Percentiles rank a stretch among this genome's conserved stretches.
Conservation (phyloP, 352 stramenopile species). For the Pythium monospermum region DNA sequence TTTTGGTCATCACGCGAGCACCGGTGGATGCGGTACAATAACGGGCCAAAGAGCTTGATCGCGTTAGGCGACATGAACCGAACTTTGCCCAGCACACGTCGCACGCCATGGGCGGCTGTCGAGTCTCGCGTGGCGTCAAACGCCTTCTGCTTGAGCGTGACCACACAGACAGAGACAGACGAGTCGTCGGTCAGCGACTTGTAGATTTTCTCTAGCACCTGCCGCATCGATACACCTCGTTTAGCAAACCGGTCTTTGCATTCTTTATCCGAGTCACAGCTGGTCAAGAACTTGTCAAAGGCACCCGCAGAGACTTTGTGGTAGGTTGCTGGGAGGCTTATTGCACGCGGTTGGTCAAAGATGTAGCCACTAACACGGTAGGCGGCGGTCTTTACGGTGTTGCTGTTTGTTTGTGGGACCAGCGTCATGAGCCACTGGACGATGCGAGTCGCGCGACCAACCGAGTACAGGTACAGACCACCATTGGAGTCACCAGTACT, state of each 20-base stretch:
- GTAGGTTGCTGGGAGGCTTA: not conserved
- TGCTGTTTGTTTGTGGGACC: not conserved
- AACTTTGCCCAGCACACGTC: not conserved
- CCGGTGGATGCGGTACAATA: conserved; percentile 11
- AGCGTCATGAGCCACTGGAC: conserved; percentile 4
- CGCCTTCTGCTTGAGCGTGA: not conserved
- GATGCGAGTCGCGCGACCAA: conserved; percentile 1
- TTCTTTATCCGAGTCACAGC: not conserved
- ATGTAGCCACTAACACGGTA: not conserved
- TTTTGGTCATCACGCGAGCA: conserved; percentile 1
- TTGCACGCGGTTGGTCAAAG: conserved; percentile 1
- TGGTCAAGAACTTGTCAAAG: not conserved
- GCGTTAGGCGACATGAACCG: not conserved
- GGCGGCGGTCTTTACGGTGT: not conserved
- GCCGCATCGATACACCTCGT: conserved; percentile 2
- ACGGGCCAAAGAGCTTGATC: conserved; percentile 3
- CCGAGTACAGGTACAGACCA: not conserved
- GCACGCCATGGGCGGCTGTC: conserved; percentile 4
- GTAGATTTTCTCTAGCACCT: conserved; percentile 2
- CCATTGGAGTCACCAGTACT: not conserved
- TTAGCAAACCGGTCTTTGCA: conserved; percentile 8
- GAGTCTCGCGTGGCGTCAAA: conserved; percentile 3
- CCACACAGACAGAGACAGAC: not conserved
- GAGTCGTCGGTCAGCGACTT: not conserved
- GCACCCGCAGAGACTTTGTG: not conserved